phyloP scores from a whole-genome alignment of 371 early-diverging fungal species.

The Zopfochytrium polystomum region DNA sequence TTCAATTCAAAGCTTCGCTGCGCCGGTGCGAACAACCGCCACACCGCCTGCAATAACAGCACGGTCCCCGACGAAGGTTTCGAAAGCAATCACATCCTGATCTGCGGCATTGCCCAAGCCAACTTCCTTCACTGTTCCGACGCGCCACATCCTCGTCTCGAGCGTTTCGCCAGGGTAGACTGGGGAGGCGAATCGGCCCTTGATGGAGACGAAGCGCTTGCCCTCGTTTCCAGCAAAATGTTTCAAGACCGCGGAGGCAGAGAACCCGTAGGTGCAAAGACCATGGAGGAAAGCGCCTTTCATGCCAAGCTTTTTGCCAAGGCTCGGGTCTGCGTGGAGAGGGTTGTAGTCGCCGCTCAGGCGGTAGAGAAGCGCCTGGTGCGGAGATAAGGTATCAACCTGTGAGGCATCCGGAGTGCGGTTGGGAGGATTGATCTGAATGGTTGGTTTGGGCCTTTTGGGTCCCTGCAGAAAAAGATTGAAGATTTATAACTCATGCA shows the following conservation, averaged over 20 bases:
- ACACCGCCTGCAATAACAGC: conserved; percentile 27
- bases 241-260: conserved; percentile 57
- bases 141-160: conserved; percentile 64
- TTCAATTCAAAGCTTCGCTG: conserved; percentile 16
- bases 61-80: conserved; percentile 47
- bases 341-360: conserved; percentile 68
- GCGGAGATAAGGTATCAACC: conserved; percentile 40
- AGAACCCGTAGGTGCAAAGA: conserved; percentile 63
- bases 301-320: conserved; percentile 63
- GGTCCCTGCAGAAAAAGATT: conserved; percentile 9
- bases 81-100: conserved; percentile 50
- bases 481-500: too few species aligned
- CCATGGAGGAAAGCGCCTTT: conserved; percentile 58
- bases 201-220: conserved; percentile 53
- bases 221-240: conserved; percentile 54
- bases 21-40: conserved; percentile 4
- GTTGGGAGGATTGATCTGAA: conserved; percentile 4
- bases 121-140: conserved; percentile 33
- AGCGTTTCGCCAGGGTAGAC: conserved; percentile 66
- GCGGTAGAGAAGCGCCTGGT: conserved; percentile 66
- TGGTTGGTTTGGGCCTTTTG: conserved; percentile 22
- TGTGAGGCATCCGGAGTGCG: conserved; percentile 56
- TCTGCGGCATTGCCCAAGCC: conserved; percentile 8
- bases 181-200: conserved; percentile 65
- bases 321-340: conserved; percentile 59